Conservation (phyloP, 495 filamentous ascomycete species). For the Aspergillus cavernicola region DNA sequence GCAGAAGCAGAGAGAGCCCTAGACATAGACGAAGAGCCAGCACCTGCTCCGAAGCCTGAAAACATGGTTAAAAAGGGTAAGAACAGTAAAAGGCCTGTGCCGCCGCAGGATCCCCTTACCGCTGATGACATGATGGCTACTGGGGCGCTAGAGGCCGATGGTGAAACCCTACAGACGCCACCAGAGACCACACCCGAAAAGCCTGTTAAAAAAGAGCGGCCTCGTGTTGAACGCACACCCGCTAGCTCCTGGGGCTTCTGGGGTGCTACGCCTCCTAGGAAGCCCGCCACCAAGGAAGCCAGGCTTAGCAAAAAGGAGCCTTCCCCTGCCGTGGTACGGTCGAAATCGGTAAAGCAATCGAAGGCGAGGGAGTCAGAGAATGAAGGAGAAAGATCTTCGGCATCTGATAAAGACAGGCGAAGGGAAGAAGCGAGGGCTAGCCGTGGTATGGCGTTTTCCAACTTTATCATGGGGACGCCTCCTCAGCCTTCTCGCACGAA, state of each 20-base stretch:
- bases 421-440: constrained; percentile 38
- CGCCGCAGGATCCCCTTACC: constrained; percentile 14
- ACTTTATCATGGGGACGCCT: constrained; percentile 46
- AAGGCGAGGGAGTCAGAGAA: constrained; percentile 41
- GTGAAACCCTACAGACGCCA: constrained; percentile 47
- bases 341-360: constrained; percentile 48
- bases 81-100: constrained; percentile 9
- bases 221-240: constrained; percentile 49
- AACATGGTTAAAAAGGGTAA: constrained; percentile 22
- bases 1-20: constrained; percentile 5
- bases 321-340: constrained; percentile 37
- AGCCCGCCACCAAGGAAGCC: constrained; percentile 41
- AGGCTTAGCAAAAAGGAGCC: constrained; percentile 27
- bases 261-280: constrained; percentile 50
- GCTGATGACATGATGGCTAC: constrained; percentile 15
- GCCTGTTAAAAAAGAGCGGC: constrained; percentile 55
- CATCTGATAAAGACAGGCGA: constrained; percentile 49
- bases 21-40: too few species aligned
- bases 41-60: constrained; percentile 17
- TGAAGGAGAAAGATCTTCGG: constrained; percentile 51
- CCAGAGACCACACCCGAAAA: constrained; percentile 46
- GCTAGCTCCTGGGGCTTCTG: constrained; percentile 58
- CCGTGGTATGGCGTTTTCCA: constrained; percentile 48
- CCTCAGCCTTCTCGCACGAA: constrained; percentile 49
- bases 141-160: constrained; percentile 19